Conservation (phyloP, 1,284 basidiomycete genomes). For the Ganoderma multipileum region DNA sequence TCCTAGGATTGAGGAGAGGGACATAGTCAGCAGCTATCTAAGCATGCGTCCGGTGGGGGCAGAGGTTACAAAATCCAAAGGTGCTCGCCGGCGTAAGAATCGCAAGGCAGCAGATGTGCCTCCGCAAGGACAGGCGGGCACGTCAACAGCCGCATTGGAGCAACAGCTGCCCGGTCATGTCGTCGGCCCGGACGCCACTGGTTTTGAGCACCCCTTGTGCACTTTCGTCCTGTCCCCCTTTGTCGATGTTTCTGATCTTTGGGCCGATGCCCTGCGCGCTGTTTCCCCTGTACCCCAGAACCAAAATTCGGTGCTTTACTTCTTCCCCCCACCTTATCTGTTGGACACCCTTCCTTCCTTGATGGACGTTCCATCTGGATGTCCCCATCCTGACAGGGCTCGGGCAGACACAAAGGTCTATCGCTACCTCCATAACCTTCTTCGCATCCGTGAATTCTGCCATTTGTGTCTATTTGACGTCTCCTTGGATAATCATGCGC, state of each 20-base stretch:
- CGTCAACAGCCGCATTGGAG: no score
- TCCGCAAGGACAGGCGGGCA: no score
- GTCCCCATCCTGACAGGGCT: neutral
- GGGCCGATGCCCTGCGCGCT: neutral
- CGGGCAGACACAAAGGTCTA: slow-evolving; percentile 2
- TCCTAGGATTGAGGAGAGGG: neutral
- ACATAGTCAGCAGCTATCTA: neutral
- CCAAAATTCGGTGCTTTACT: slow-evolving; percentile 1
- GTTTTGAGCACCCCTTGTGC: neutral
- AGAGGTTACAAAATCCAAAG: neutral
- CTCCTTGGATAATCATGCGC: neutral
- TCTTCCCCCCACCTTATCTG: slow-evolving; percentile 14
- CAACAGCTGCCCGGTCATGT: no score
- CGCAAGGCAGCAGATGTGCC: neutral
- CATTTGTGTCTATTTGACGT: slow-evolving; percentile 9
- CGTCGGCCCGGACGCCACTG: no score
- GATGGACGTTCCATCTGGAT: neutral
- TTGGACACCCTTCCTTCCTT: neutral
- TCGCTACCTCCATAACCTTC: slow-evolving; percentile 15
- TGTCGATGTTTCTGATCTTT: neutral
- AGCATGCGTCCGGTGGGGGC: neutral
- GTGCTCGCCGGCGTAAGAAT: neutral
- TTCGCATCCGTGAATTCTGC: slow-evolving; percentile 16
- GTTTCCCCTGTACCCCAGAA: neutral
- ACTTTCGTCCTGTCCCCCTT: neutral